Percentiles rank a stretch among this genome's conserved stretches.
Evolutionary conservation across 2,329 filamentous ascomycete species (phyloP).

Genomic region (Hypoxylon sp.): DNA sequence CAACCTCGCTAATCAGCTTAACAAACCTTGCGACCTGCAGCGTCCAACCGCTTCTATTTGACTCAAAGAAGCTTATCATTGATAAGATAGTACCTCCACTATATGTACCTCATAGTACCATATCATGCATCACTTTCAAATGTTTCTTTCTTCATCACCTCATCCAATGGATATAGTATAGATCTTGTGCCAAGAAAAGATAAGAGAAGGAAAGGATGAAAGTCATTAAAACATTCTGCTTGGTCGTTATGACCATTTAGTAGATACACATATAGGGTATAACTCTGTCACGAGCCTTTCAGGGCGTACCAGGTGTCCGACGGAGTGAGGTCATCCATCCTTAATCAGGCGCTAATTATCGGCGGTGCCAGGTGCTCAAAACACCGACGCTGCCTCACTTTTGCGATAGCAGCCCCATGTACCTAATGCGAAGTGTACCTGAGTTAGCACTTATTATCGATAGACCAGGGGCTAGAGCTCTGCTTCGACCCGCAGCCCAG

Average conservation of each 20-base stretch:
- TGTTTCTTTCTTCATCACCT: slow-evolving; percentile 15
- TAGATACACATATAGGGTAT: slow-evolving; percentile 11
- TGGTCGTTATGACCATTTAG: slow-evolving; percentile 30
- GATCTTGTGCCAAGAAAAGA: slow-evolving; percentile 24
- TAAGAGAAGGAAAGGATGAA: slow-evolving; percentile 11
- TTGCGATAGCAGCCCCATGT: slow-evolving; percentile 4
- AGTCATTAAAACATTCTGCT: slow-evolving; percentile 18
- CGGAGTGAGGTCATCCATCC: slow-evolving; percentile 44
- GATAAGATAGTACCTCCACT: slow-evolving; percentile 31
- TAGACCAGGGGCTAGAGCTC: slow-evolving; percentile 24
- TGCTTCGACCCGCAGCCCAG: slow-evolving; percentile 19
- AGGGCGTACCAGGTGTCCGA: slow-evolving; percentile 39
- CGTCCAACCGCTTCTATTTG: slow-evolving; percentile 21
- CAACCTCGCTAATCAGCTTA: slow-evolving; percentile 19
- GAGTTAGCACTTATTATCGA: slow-evolving; percentile 40
- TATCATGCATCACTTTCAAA: slow-evolving; percentile 7
- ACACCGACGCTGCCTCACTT: slow-evolving; percentile 31
- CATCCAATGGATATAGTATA: slow-evolving; percentile 11
- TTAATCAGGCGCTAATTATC: slow-evolving; percentile 42
- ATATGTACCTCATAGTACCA: neutral
- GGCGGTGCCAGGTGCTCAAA: slow-evolving; percentile 38
- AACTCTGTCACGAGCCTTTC: slow-evolving; percentile 41
- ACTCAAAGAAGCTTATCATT: slow-evolving; percentile 34
- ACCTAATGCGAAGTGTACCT: slow-evolving; percentile 28
- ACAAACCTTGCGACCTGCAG: slow-evolving; percentile 25